Percentiles rank a stretch among this genome's conserved stretches.
Evolutionary conservation across 139 green algal genomes (phyloP).

Genomic region (Chlorella sp.): DNA sequence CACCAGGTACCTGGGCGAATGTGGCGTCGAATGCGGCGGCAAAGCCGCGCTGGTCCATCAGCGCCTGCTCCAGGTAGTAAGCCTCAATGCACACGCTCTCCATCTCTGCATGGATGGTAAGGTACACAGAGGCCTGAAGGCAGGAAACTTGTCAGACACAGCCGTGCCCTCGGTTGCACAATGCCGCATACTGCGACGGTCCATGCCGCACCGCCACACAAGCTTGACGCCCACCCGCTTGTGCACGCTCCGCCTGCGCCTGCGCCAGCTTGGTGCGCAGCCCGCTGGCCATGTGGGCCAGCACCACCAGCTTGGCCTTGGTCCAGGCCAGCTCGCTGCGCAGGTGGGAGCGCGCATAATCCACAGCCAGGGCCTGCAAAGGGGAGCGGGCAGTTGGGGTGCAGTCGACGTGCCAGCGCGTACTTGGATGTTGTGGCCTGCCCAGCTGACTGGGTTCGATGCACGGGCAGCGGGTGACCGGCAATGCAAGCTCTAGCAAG

Average conservation of each 20-base stretch:
- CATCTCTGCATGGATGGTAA: conserved; percentile 25
- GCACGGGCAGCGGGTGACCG: no score
- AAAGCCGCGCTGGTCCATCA: conserved; percentile 25
- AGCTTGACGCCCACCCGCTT: background rate
- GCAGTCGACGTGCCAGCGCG: background rate
- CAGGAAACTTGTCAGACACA: no score
- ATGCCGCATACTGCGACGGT: no score
- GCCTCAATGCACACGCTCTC: conserved; percentile 54
- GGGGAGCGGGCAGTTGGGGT: background rate
- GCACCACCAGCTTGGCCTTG: conserved; percentile 48
- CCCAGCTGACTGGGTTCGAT: no score
- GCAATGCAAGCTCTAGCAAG: background rate
- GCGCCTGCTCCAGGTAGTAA: conserved; percentile 46
- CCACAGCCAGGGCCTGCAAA: background rate
- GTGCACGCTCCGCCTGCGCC: conserved; percentile 29
- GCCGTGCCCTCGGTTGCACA: no score
- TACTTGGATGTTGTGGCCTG: no score
- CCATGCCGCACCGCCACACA: no score
- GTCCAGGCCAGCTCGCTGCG: conserved; percentile 36
- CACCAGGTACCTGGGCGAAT: conserved; percentile 52
- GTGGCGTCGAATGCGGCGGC: conserved; percentile 51
- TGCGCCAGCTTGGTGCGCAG: conserved; percentile 35
- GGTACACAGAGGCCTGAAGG: no score
- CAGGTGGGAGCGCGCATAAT: conserved; percentile 15
- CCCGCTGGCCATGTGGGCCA: conserved; percentile 35